Evolutionary conservation across 495 filamentous ascomycete species (phyloP), one percentile per base, ranked within the genome.

Genomic region (Acidomyces sp.): DNA sequence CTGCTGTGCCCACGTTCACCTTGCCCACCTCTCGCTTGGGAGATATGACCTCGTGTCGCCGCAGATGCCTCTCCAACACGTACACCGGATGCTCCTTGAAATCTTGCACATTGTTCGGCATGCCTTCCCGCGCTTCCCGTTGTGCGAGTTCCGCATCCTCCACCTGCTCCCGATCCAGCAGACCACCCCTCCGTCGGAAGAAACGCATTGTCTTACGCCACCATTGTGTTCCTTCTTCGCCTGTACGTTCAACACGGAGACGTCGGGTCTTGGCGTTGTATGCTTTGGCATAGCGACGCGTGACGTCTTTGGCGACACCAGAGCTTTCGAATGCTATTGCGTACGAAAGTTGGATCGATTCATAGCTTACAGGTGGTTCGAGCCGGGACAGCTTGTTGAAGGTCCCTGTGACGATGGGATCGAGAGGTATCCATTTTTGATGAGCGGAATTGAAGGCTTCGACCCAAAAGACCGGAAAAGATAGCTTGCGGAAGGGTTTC

Each of bases 11-110:
- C 4, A 75, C 67, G 11, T 75, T 71, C 10, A 95, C 72, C 33
- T 80, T 85, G 10, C 90, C 88, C 32, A 78, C 75, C n/a, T 71
- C 62, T 6, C 73, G 66, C 31, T 76, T 82, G 0, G 75, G 80
- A 31, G 75, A 69, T 10, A 90, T 68, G 9, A 85, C 77, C 60
- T 99, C 82, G 50, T 90, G 77, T 15, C 77, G 69, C 34, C 72
- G 76, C n/a, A 99, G 61, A 62, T 96, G 86, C 31, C 92, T 68
- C 49, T 93, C 81, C 0, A 99, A 69, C 1, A 82, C 86, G 52
- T 87, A 95, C 32, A 83, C 61, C 0, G 92, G 92, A 59, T 99
- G 90, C 50, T 82, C 77, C 55, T 93, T 94, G 61, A 95, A 92
- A 52, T 96, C 88, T 31, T 77, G 72, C 13, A 95, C 73, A 48